Evolutionary conservation across 352 stramenopile species (phyloP), one percentile per base, ranked within the genome.

Genomic region (Globisporangium nagaii): DNA sequence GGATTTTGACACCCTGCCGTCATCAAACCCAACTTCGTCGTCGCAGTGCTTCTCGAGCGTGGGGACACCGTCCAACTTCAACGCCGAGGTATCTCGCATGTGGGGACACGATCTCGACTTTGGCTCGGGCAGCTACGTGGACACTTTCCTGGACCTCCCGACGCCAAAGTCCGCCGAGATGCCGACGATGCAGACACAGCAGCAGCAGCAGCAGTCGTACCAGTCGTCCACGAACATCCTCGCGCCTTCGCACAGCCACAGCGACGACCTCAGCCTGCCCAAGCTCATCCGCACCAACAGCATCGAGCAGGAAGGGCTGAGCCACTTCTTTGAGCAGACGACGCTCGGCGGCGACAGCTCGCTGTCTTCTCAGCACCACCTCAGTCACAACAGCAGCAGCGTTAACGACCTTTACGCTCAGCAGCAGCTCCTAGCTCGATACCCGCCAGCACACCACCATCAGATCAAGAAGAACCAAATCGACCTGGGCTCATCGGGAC

Each of bases 261-360:
- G 60, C 47, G 28, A 63, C 32, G 51, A 72, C n/a, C 54, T 88
- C 0, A 63, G 75, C 8, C 71, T 79, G 35, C 79, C 76, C 52
- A 78, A 72, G 49, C 65, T 88, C 8, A 70, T 90, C 36, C 82
- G 77, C 11, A 87, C 71, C 9, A 83, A 47, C 4, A 89, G 76
- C 39, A 77, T 90, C 22, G 82, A 92, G 40, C 82, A 92, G 53
- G 77, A 92, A 65, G 77, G 77, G 0, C 65, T 90, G 55, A 90
- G 79, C 35, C 67, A 88, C 15, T 89, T 87, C 58, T 65, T 92
- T 4, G 73, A 88, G 46, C 77, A 88, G 41, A 85, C 77, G 3
- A 75, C 79, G 34, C 55, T 90, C 37, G 62, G 70, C 28, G 46
- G 56, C 7, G 62, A 41, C 13, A 36, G 37, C 17, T 44, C 37